Evolutionary conservation across 1,284 basidiomycete species (phyloP).

Genomic region (Pseudozyma hubeiensis): DNA sequence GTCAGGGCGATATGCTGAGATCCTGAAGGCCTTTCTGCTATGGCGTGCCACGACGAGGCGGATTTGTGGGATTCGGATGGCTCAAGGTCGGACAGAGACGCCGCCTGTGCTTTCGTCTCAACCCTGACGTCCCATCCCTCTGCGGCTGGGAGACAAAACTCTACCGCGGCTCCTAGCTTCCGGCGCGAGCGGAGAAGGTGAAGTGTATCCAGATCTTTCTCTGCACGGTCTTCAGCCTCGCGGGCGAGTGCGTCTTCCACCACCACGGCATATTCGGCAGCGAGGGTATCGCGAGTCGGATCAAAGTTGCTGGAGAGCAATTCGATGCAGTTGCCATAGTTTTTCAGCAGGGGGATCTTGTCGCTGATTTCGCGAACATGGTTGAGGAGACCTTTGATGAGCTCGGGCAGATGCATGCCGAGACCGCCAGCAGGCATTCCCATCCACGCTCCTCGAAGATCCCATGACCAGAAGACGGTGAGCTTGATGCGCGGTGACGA

Average conservation of each 20-base stretch:
- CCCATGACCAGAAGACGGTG: constrained; percentile 95
- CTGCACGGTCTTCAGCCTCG: constrained; percentile 36
- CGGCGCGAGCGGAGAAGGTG: constrained; percentile 72
- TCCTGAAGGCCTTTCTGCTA: constrained; percentile 22
- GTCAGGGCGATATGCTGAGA: constrained; percentile 29
- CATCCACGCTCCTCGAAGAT: constrained; percentile 85
- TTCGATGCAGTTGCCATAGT: constrained; percentile 84
- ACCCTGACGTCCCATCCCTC: constrained; percentile 92
- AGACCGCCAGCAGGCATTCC: constrained; percentile 62
- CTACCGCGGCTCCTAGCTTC: constrained; percentile 79
- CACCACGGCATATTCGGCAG: constrained; percentile 86
- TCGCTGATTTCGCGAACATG: constrained; percentile 79
- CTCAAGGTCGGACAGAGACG: not conserved
- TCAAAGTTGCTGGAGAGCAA: constrained; percentile 83
- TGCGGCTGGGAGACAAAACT: constrained; percentile 80
- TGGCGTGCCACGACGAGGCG: constrained; percentile 77
- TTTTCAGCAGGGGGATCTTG: constrained; percentile 79
- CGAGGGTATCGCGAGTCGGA: constrained; percentile 81
- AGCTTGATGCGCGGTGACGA: constrained; percentile 70
- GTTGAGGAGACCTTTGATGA: constrained; percentile 82
- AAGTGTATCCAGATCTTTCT: constrained; percentile 48
- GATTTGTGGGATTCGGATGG: constrained; percentile 71
- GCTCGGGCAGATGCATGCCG: constrained; percentile 78
- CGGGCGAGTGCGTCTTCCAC: constrained; percentile 74
- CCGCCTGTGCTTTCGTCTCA: constrained; percentile 50